Evolutionary conservation across 1,139 yeast genomes (phyloP).

Genomic region (Protomyces inouyei): DNA sequence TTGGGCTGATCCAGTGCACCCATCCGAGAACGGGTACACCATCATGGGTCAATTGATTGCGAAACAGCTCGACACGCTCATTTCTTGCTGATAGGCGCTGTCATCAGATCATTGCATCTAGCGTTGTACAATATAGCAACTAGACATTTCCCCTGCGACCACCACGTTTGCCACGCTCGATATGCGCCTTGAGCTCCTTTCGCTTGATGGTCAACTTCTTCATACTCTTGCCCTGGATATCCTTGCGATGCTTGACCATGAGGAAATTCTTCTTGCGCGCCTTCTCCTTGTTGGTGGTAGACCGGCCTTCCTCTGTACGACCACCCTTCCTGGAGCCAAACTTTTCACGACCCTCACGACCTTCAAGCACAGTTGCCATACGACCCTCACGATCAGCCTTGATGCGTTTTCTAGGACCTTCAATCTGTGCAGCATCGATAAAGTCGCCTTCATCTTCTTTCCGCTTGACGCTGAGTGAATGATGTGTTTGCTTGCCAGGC

Average conservation of each 20-base stretch:
- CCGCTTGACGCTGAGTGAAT: constrained; percentile 8
- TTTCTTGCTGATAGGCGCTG: not conserved
- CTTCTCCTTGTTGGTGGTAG: constrained; percentile 93
- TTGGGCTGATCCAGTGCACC: not conserved
- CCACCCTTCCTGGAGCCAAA: constrained; percentile 84
- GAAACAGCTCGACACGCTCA: not conserved
- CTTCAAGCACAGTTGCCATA: constrained; percentile 79
- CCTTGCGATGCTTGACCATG: constrained; percentile 94
- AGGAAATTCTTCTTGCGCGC: constrained; percentile 97
- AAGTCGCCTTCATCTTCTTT: constrained; percentile 34
- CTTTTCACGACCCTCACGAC: constrained; percentile 86
- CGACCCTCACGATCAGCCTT: constrained; percentile 87
- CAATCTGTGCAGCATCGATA: constrained; percentile 71
- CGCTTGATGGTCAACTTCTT: constrained; percentile 87
- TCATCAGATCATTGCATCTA: not conserved
- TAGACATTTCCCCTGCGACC: constrained; percentile 15
- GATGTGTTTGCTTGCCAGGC: constrained; percentile 25
- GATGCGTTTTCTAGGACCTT: constrained; percentile 71
- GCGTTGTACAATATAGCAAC: not conserved
- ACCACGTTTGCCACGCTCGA: constrained; percentile 24
- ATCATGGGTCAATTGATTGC: not conserved
- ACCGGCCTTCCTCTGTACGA: constrained; percentile 60
- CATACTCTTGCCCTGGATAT: constrained; percentile 90
- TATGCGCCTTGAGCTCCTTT: constrained; percentile 73
- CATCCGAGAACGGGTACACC: not conserved